A percentile compares a stretch with the other conserved stretches of the same genome.
These are phyloP conservation scores for Citrus cavaleriei DNA, from an alignment of 345 rosid genomes.

Conservation along the genomic window DNA sequence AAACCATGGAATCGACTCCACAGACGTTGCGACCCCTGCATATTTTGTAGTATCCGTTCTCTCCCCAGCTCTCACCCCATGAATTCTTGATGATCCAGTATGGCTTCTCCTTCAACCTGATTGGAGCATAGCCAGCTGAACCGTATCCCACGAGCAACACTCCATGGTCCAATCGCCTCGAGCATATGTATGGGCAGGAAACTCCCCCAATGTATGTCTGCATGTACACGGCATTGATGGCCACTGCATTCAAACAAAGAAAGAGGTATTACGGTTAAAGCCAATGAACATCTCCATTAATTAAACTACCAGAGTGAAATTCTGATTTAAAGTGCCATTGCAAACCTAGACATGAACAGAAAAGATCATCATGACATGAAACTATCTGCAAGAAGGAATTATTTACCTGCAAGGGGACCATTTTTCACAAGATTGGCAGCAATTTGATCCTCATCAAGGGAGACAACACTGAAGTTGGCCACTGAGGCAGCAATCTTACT, in stretches of 20 bases:
- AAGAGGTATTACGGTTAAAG: neutral
- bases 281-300: neutral
- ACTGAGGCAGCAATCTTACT: constrained; percentile 73
- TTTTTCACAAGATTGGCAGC: constrained; percentile 90
- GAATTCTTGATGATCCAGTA: constrained; percentile 94
- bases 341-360: neutral
- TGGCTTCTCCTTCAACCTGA: constrained; percentile 86
- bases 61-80: constrained; percentile 92
- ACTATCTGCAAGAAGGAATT: neutral
- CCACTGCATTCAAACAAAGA: constrained; percentile 46
- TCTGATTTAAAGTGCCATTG: neutral
- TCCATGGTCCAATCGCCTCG: constrained; percentile 77
- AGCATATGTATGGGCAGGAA: constrained; percentile 49
- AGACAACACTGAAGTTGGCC: constrained; percentile 84
- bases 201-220: constrained; percentile 44
- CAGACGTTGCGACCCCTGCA: constrained; percentile 84
- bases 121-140: constrained; percentile 68
- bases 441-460: constrained; percentile 83
- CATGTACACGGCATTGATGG: constrained; percentile 85
- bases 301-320: neutral
- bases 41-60: constrained; percentile 81
- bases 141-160: constrained; percentile 91
- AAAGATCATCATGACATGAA: neutral
- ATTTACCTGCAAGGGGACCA: constrained; percentile 85
- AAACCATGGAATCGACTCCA: constrained; percentile 90